Evolutionary conservation across 2,329 filamentous ascomycete species (phyloP).

Genomic region (Blastomyces gilchristii): DNA sequence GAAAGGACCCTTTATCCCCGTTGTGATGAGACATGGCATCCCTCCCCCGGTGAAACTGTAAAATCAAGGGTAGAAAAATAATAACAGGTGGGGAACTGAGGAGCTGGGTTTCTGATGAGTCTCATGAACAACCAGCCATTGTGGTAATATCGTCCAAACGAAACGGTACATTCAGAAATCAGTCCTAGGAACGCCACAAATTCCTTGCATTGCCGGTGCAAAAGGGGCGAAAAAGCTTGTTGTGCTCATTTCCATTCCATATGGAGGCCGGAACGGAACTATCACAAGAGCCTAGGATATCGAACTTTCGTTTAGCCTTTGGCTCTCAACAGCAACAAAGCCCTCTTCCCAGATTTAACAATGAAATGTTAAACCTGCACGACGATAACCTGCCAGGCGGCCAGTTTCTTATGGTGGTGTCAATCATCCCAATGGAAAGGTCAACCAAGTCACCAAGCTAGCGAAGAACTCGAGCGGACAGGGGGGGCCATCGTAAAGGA

Average conservation of each 20-base stretch:
- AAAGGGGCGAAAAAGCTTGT: not conserved
- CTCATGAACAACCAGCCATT: not conserved
- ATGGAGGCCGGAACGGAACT: not conserved
- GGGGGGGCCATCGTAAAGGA: not conserved
- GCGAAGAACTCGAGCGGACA: not conserved
- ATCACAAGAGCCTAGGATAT: not conserved
- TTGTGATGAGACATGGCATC: conserved; percentile 3
- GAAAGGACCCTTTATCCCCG: not conserved
- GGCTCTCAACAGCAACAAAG: not conserved
- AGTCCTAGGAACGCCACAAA: not conserved
- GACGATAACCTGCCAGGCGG: not conserved
- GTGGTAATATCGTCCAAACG: not conserved
- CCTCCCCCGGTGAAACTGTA: not conserved
- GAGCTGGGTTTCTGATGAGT: conserved; percentile 6
- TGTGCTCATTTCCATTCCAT: not conserved
- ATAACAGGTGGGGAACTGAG: not conserved
- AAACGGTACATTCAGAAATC: not conserved
- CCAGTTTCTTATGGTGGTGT: not conserved
- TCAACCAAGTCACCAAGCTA: not conserved
- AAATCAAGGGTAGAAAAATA: not conserved
- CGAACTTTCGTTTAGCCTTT: not conserved
- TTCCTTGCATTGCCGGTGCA: not conserved
- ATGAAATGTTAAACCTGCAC: not conserved
- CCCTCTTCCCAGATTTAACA: not conserved
- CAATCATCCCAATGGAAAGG: not conserved